Percentiles rank a stretch among this genome's conserved stretches.
Evolutionary conservation across 2,329 filamentous ascomycete species (phyloP).

Genomic region (Macrophomina phaseolina): DNA sequence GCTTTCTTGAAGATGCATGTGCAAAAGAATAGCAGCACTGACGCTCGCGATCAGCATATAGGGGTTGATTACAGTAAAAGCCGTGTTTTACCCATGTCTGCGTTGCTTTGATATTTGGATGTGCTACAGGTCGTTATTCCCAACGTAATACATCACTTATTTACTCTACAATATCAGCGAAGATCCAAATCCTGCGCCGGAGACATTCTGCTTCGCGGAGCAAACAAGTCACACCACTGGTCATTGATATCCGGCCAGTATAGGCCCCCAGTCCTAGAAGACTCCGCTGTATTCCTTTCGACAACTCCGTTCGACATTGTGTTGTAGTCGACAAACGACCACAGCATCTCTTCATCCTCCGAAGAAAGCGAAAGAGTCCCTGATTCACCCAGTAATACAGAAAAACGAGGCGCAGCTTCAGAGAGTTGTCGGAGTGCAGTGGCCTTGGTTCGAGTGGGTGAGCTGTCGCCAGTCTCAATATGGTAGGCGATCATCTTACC

Average conservation of each 20-base stretch:
- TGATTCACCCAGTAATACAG: not conserved
- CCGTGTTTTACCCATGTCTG: too few relatives aligned
- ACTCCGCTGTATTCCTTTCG: too few relatives aligned
- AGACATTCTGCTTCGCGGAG: not conserved
- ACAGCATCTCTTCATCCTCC: not conserved
- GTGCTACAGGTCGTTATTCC: too few relatives aligned
- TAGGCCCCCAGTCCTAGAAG: not conserved
- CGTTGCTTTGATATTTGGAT: too few relatives aligned
- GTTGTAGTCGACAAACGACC: conserved; percentile 5
- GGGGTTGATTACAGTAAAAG: too few relatives aligned
- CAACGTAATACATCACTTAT: too few relatives aligned
- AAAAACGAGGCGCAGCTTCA: not conserved
- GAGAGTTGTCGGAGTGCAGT: not conserved
- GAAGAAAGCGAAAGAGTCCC: not conserved
- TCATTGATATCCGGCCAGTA: not conserved
- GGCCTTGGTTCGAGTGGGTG: not conserved
- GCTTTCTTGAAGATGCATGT: too few relatives aligned
- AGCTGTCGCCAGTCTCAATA: not conserved
- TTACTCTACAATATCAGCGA: too few relatives aligned
- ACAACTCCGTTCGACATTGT: not conserved
- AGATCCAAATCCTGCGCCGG: not conserved
- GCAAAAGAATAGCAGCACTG: too few relatives aligned
- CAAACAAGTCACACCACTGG: not conserved
- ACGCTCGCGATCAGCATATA: too few relatives aligned
- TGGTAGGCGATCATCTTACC: not conserved